Conservation (phyloP, 1,284 basidiomycete species). For the Exobasidium cylindrosporum region DNA sequence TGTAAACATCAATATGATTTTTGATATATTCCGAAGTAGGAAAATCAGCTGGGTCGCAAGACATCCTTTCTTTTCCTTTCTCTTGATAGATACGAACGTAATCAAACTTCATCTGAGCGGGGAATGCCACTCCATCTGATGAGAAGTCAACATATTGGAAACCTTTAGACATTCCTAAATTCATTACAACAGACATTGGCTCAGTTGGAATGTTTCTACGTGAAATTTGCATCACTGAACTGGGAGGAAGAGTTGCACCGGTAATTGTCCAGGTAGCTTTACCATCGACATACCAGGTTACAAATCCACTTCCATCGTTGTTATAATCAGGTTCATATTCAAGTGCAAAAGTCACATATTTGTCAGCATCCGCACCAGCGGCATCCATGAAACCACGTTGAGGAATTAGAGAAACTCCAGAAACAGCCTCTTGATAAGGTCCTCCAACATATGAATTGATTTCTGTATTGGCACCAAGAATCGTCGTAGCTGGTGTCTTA, state of each 20-base stretch:
- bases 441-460: constrained; percentile 22
- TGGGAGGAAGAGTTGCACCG: constrained; percentile 17
- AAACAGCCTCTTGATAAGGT: constrained; percentile 19
- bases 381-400: constrained; percentile 14
- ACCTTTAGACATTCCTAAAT: constrained; percentile 53
- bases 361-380: not conserved
- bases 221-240: constrained; percentile 15
- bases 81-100: constrained; percentile 60
- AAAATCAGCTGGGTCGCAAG: constrained; percentile 47
- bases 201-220: constrained; percentile 19
- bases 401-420: constrained; percentile 16
- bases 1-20: constrained; percentile 48
- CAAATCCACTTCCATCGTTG: constrained; percentile 11
- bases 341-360: constrained; percentile 18
- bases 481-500: constrained; percentile 2
- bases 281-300: constrained; percentile 25
- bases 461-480: constrained; percentile 6
- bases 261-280: constrained; percentile 20
- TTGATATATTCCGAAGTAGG: constrained; percentile 53
- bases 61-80: constrained; percentile 53
- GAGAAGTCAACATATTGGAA: constrained; percentile 53
- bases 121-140: constrained; percentile 54
- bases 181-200: constrained; percentile 24
- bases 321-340: constrained; percentile 23
- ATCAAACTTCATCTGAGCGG: constrained; percentile 57